Evolutionary conservation across 176 grass and related monocot species (phyloP), one percentile per base, ranked within the genome.

Genomic region (Luzula sylvatica): DNA sequence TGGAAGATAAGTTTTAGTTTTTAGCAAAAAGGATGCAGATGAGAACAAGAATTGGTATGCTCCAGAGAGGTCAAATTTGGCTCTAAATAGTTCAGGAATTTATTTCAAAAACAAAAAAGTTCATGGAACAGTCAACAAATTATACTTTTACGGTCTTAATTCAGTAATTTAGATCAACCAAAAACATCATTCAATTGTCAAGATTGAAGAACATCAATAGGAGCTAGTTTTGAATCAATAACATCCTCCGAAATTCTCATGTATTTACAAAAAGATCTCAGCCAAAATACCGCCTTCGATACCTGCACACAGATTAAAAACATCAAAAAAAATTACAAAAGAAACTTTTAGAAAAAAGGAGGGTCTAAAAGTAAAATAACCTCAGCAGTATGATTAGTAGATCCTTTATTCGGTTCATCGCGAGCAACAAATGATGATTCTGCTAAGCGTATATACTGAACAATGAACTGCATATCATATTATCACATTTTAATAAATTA

Each of bases 221-320:
- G 56, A 12, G 68, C 53, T 14, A 83, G 47, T 30, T 72, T 80
- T 11, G 68, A 77, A 23, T 84, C 72, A 0, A 52, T 32, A 22
- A 77, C 42, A 62, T 80, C 54, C 65, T 61, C 69, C 35, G 86
- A 64, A 62, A 84, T 49, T 20, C 67, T 53, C 72, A 84, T 77
- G 35, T 71, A 78, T 69, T 83, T 84, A 54, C 80, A 80, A 24
- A 92, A 84, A 53, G 55, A 92, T 69, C 69, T 72, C 21, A 77
- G 24, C 86, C 86, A 84, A 69, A 77, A 92, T 28, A 74, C 65
- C 44, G 65, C 65, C 64, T 81, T 92, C 26, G 58, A 45, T 20
- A 72, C 72, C 86, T 92, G 68, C 17, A 55, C 56, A 53, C 42
- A 39, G 24, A 32, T 12, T 42, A 7, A 52, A 11, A 40, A 23